phyloP scores from a whole-genome alignment of 1,284 basidiomycete species.

The Fereydounia khargensis region DNA sequence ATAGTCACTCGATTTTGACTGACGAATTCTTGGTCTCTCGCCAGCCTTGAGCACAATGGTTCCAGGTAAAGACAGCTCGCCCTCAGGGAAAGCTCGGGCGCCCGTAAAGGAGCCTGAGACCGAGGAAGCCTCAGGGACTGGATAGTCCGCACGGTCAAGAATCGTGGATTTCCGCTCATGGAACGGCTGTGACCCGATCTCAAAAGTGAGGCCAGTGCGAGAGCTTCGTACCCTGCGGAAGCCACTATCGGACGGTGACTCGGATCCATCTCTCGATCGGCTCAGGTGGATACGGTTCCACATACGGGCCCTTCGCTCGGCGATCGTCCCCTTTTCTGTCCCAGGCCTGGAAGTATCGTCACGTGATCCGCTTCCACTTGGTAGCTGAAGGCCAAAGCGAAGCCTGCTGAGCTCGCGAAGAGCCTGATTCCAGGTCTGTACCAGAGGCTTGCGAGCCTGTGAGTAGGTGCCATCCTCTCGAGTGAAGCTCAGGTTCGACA shows the following conservation, averaged over 20 bases:
- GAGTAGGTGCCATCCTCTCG: background rate
- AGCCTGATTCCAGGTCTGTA: constrained; percentile 1
- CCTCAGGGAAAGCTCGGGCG: too few species aligned
- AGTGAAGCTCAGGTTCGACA: constrained; percentile 36
- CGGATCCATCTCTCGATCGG: too few species aligned
- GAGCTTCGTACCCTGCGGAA: constrained; percentile 17
- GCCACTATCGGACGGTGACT: constrained; percentile 1
- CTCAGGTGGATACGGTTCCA: constrained; percentile 14
- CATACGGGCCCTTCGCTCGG: constrained; percentile 39
- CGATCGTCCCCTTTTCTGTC: constrained; percentile 20
- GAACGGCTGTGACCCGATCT: constrained; percentile 8
- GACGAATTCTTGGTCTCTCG: constrained; percentile 5
- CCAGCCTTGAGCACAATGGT: constrained; percentile 20
- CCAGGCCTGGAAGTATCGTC: too few species aligned
- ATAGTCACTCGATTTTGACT: constrained; percentile 16
- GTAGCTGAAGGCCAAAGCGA: background rate
- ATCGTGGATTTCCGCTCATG: too few species aligned
- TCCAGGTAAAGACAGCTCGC: constrained; percentile 2
- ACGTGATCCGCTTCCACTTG: too few species aligned
- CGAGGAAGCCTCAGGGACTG: too few species aligned
- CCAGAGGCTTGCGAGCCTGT: background rate
- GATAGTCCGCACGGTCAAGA: too few species aligned
- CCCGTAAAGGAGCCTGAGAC: too few species aligned
- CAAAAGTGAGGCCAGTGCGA: constrained; percentile 24
- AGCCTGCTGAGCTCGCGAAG: background rate